Percentiles rank a stretch among this genome's conserved stretches.
phyloP scores from a whole-genome alignment of 2,329 filamentous ascomycete species.

The Xylariaceae sp. region DNA sequence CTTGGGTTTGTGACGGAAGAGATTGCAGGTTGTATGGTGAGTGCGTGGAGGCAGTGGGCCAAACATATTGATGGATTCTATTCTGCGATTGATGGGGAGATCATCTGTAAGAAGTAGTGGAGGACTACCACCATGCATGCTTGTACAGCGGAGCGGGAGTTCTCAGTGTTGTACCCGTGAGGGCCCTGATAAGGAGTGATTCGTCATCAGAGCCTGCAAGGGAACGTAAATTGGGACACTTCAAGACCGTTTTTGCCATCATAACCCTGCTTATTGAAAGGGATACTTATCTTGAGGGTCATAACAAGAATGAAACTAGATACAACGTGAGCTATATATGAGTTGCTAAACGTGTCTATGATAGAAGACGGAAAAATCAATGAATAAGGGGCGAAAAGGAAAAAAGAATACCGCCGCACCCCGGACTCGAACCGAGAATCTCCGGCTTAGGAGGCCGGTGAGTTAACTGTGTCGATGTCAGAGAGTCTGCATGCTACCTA shows the following conservation, averaged over 20 bases:
- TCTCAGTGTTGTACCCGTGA: too few relatives aligned
- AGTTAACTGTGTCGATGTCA: conserved; percentile 21
- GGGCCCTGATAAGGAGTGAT: too few relatives aligned
- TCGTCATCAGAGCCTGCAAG: too few relatives aligned
- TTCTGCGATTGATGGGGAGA: conserved; percentile 12
- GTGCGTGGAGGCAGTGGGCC: conserved; percentile 16
- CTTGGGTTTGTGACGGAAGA: conserved; percentile 14
- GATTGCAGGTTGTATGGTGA: conserved; percentile 6
- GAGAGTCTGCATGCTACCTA: background rate
- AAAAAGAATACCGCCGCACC: conserved; percentile 15
- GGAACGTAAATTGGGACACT: too few relatives aligned
- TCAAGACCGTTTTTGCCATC: too few relatives aligned
- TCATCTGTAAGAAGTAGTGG: conserved; percentile 15
- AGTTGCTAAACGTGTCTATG: background rate
- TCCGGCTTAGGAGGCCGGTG: conserved; percentile 23
- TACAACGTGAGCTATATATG: too few relatives aligned
- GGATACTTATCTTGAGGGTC: too few relatives aligned
- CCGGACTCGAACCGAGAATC: conserved; percentile 25
- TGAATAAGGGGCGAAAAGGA: background rate
- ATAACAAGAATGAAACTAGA: too few relatives aligned
- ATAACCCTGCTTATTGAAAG: too few relatives aligned
- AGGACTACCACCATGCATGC: too few relatives aligned
- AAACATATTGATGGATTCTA: conserved; percentile 13
- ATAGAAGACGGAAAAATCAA: background rate
- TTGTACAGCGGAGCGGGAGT: too few relatives aligned